These are phyloP conservation scores for Uncinocarpus reesii DNA, from an alignment of 2,329 filamentous ascomycete species.

Conservation along the genomic window DNA sequence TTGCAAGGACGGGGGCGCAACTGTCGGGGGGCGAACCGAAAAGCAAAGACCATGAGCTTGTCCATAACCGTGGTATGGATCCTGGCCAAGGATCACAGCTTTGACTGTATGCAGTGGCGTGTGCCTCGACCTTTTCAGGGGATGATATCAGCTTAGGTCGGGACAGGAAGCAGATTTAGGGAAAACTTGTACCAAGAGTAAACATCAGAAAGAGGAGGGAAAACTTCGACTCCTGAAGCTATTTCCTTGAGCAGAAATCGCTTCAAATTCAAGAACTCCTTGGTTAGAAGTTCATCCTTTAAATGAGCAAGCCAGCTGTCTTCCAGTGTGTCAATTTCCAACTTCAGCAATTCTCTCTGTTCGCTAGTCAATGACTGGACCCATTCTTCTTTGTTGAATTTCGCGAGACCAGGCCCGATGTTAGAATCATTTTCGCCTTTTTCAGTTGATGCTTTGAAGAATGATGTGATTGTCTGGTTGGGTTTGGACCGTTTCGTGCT, in stretches of 20 bases:
- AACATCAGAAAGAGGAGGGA: conserved; percentile 77
- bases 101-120: conserved; percentile 83
- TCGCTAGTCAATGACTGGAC: conserved; percentile 66
- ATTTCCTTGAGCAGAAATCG: conserved; percentile 73
- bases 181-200: conserved; percentile 68
- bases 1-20: conserved; percentile 75
- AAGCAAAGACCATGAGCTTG: conserved; percentile 96
- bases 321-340: conserved; percentile 87
- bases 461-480: conserved; percentile 74
- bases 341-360: conserved; percentile 67
- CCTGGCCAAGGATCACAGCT: conserved; percentile 86
- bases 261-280: conserved; percentile 80
- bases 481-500: conserved; percentile 57
- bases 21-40: conserved; percentile 80
- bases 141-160: neutral
- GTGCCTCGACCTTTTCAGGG: conserved; percentile 68
- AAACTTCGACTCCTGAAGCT: conserved; percentile 63
- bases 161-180: neutral
- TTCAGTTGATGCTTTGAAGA: conserved; percentile 65
- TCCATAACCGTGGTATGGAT: conserved; percentile 91
- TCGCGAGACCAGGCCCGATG: conserved; percentile 26
- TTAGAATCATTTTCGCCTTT: conserved; percentile 18
- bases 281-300: conserved; percentile 70
- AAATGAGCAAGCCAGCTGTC: conserved; percentile 83
- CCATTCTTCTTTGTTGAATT: conserved; percentile 88